Percentiles rank a stretch among this genome's conserved stretches.
Conservation (phyloP, 768 basidiomycete species). For the Hemileccinum rubropunctum region DNA sequence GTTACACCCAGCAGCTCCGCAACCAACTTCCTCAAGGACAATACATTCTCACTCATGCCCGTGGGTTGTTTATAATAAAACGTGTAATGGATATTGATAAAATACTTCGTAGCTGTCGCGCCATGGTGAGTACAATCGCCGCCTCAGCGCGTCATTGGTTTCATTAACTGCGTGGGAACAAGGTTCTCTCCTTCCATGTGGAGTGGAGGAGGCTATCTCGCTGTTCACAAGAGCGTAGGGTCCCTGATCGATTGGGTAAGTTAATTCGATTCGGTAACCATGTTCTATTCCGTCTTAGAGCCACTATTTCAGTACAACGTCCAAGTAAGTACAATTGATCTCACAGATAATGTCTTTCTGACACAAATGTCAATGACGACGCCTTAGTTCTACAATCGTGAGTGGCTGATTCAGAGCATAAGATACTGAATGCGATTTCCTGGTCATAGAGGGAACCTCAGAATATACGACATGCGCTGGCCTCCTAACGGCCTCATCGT, state of each 20-base stretch:
- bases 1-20: conserved; percentile 32
- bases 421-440: neutral
- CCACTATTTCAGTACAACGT: conserved; percentile 29
- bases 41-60: conserved; percentile 35
- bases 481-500: conserved; percentile 40
- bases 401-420: neutral
- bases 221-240: conserved; percentile 35
- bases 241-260: conserved; percentile 45
- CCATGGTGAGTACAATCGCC: conserved; percentile 13
- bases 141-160: neutral
- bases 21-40: conserved; percentile 30
- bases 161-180: neutral
- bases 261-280: neutral
- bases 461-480: conserved; percentile 39
- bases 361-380: neutral
- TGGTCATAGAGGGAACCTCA: conserved; percentile 30
- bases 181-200: conserved; percentile 21
- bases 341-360: neutral
- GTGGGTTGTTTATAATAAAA: conserved; percentile 14
- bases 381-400: conserved; percentile 29
- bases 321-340: conserved; percentile 27
- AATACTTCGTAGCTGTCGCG: conserved; percentile 9
- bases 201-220: conserved; percentile 36
- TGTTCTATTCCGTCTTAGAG: too few relatives aligned
- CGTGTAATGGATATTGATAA: neutral